Evolutionary conservation across 805 yeast genomes (phyloP).

Genomic region (Komagataella ulmi): DNA sequence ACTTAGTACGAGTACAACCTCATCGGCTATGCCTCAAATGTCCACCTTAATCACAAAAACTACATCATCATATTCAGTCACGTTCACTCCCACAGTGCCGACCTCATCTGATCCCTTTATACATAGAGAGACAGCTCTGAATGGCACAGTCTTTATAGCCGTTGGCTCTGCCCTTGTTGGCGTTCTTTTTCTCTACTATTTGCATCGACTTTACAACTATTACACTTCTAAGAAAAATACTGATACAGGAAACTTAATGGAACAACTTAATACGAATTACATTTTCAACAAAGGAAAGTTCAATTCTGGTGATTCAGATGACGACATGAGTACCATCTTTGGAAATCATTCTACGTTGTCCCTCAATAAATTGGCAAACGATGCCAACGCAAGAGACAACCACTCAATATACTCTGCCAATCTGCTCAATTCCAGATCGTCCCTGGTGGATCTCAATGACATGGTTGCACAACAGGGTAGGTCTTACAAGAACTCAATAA

Average conservation of each 20-base stretch:
- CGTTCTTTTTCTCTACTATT: constrained; percentile 9
- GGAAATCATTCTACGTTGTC: neutral
- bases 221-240: constrained; percentile 13
- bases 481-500: neutral
- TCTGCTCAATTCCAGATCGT: neutral
- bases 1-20: neutral
- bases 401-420: neutral
- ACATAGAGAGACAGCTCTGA: constrained; percentile 11
- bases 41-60: constrained; percentile 3
- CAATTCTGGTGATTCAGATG: neutral
- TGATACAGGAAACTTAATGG: constrained; percentile 3
- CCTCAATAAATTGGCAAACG: neutral
- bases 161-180: constrained; percentile 21
- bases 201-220: constrained; percentile 12
- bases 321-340: neutral
- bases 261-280: constrained; percentile 1
- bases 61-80: constrained; percentile 3
- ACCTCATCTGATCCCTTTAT: constrained; percentile 18
- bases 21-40: neutral
- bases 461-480: neutral
- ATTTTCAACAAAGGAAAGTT: constrained; percentile 4
- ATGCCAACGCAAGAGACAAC: neutral
- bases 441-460: neutral
- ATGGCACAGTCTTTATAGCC: constrained; percentile 28
- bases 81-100: constrained; percentile 11